These are phyloP conservation scores for Sugiyamaella marilandica DNA, from an alignment of 805 yeast species.

Conservation along the genomic window DNA sequence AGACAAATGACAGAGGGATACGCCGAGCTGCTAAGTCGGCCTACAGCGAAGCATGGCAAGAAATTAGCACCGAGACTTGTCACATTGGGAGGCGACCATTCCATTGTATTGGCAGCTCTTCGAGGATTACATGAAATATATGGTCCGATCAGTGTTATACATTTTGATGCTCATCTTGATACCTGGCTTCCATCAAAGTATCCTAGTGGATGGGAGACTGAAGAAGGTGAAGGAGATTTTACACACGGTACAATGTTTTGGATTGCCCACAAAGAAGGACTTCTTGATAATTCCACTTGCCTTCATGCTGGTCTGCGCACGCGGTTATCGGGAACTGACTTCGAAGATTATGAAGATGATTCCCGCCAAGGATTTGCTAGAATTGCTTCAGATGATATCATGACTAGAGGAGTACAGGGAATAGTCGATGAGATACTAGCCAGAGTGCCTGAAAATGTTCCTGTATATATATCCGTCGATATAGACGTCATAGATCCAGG, in stretches of 20 bases:
- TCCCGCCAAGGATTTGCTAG: slow-evolving; percentile 63
- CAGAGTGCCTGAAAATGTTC: slow-evolving; percentile 56
- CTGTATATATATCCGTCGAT: slow-evolving; percentile 76
- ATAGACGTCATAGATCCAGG: slow-evolving; percentile 70
- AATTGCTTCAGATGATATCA: slow-evolving; percentile 67
- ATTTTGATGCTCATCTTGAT: slow-evolving; percentile 82
- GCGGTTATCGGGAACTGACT: slow-evolving; percentile 56
- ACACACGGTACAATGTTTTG: slow-evolving; percentile 87
- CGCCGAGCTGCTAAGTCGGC: slow-evolving; percentile 46
- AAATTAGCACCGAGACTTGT: slow-evolving; percentile 53
- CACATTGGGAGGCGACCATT: slow-evolving; percentile 81
- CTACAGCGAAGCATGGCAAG: slow-evolving; percentile 20
- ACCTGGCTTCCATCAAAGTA: slow-evolving; percentile 79
- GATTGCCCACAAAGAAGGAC: slow-evolving; percentile 70
- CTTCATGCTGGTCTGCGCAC: slow-evolving; percentile 77
- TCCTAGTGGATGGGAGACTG: slow-evolving; percentile 70
- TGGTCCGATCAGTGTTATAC: slow-evolving; percentile 69
- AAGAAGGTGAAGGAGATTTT: slow-evolving; percentile 56
- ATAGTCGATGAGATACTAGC: slow-evolving; percentile 50
- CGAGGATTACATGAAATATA: slow-evolving; percentile 56
- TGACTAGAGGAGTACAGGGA: slow-evolving; percentile 58
- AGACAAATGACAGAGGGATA: slow-evolving; percentile 56
- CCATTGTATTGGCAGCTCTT: slow-evolving; percentile 66
- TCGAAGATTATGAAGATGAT: slow-evolving; percentile 63
- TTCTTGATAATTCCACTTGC: slow-evolving; percentile 50